Percentiles rank a stretch among this genome's conserved stretches.
phyloP scores from a whole-genome alignment of 1,284 basidiomycete species.

The Cryptococcus hybrid region DNA sequence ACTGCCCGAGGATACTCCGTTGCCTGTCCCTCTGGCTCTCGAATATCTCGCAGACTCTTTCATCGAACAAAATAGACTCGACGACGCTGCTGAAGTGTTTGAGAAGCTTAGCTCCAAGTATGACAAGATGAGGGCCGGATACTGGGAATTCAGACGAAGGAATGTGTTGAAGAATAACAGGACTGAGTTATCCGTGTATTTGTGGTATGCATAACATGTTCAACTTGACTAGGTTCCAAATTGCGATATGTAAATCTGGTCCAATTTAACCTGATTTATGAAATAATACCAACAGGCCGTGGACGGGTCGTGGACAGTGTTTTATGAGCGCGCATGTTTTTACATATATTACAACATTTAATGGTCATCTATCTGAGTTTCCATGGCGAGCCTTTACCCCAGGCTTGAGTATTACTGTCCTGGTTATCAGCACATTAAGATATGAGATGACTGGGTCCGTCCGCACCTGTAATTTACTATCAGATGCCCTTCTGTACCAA shows the following conservation, averaged over 20 bases:
- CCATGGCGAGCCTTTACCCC: conserved; percentile 19
- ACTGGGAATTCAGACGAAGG: conserved; percentile 39
- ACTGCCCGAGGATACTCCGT: conserved; percentile 59
- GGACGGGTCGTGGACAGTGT: no score
- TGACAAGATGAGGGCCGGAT: conserved; percentile 64
- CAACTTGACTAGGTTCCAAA: no score
- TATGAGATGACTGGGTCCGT: not conserved
- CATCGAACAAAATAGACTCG: conserved; percentile 57
- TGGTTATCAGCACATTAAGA: not conserved
- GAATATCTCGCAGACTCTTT: conserved; percentile 83
- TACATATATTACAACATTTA: no score
- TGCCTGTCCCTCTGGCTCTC: conserved; percentile 72
- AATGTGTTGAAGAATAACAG: conserved; percentile 17
- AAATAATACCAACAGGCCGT: no score
- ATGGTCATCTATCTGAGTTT: no score
- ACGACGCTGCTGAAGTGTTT: conserved; percentile 62
- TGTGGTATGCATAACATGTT: no score
- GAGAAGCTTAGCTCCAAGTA: conserved; percentile 65
- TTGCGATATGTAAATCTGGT: no score
- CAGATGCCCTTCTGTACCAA: conserved; percentile 86
- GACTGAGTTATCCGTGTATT: not conserved
- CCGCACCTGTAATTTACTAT: conserved; percentile 92
- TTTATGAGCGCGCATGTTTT: no score
- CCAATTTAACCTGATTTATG: no score
- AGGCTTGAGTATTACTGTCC: conserved; percentile 42